Percentiles rank a stretch among this genome's conserved stretches.
Conservation (phyloP, 345 rosid species). For the Euphorbia tirucalli region DNA sequence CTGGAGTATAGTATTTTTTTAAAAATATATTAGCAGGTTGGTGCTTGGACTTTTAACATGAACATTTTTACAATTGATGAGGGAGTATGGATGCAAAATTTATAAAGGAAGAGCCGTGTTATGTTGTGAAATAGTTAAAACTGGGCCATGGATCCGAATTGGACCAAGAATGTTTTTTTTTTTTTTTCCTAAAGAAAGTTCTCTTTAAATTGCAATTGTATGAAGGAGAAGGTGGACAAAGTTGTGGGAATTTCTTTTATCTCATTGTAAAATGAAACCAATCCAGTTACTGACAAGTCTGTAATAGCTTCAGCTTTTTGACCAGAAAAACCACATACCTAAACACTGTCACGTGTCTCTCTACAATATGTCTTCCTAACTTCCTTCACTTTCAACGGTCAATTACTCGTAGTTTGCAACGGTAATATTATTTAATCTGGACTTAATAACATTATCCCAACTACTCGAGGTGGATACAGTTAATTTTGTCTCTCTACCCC, state of each 20-base stretch:
- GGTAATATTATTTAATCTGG: conserved; percentile 8
- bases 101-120: too few species aligned
- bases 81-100: too few species aligned
- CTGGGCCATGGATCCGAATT: neutral
- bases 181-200: neutral
- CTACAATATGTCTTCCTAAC: neutral
- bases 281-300: conserved; percentile 18
- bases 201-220: too few species aligned
- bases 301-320: conserved; percentile 21
- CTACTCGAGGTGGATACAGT: neutral
- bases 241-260: neutral
- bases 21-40: too few species aligned
- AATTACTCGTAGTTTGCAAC: conserved; percentile 17
- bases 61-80: too few species aligned
- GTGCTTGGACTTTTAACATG: too few species aligned
- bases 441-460: conserved; percentile 6
- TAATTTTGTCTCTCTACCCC: neutral
- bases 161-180: neutral
- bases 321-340: conserved; percentile 8
- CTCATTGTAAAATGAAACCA: neutral
- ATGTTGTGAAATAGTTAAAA: too few species aligned
- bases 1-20: too few species aligned
- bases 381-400: conserved; percentile 20
- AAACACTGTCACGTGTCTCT: conserved; percentile 11
- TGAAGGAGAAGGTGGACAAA: too few species aligned